A percentile compares a stretch with the other conserved stretches of the same genome.
These are phyloP conservation scores for Colletotrichum eleusines DNA, from an alignment of 2,329 filamentous ascomycete species.

Conservation along the genomic window DNA sequence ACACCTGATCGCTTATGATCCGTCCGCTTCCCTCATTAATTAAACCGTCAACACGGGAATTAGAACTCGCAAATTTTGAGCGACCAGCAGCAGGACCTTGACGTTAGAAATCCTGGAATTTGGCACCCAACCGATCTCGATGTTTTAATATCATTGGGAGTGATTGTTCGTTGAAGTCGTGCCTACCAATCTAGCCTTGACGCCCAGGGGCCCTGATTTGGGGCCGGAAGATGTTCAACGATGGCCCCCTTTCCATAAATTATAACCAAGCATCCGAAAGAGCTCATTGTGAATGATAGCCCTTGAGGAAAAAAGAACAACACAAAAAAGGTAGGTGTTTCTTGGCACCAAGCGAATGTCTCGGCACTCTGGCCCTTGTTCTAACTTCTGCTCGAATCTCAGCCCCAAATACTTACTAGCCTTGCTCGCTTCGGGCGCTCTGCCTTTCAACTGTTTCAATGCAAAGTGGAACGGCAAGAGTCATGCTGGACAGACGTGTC, in stretches of 20 bases:
- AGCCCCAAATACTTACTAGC: background rate
- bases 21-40: background rate
- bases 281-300: background rate
- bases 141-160: background rate
- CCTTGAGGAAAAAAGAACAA: too few relatives aligned
- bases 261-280: background rate
- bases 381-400: too few relatives aligned
- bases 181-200: background rate
- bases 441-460: background rate
- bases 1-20: background rate
- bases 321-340: background rate
- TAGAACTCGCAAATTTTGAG: background rate
- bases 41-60: too few relatives aligned
- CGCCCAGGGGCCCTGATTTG: background rate
- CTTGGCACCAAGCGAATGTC: background rate
- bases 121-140: background rate
- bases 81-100: background rate
- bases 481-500: background rate
- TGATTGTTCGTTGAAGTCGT: background rate
- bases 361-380: background rate
- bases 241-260: background rate
- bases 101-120: background rate
- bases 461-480: background rate
- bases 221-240: background rate
- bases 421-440: background rate